phyloP scores from a whole-genome alignment of 2,329 filamentous ascomycete species.

The Penicillium sp. region DNA sequence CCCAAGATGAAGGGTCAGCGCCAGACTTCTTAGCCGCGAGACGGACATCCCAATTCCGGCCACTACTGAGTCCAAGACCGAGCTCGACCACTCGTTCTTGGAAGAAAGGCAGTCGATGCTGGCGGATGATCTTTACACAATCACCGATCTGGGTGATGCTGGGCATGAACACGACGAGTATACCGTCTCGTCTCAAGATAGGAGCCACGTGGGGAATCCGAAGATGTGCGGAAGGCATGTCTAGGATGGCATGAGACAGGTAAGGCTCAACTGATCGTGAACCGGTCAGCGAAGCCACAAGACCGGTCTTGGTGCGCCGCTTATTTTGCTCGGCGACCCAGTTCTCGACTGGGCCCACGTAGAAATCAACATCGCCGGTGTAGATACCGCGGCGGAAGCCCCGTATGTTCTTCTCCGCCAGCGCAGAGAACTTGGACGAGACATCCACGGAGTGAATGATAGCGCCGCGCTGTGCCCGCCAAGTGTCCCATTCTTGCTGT shows the following conservation, averaged over 20 bases:
- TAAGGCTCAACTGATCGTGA: constrained; percentile 50
- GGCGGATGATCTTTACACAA: constrained; percentile 54
- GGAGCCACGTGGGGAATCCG: constrained; percentile 45
- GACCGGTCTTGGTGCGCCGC: constrained; percentile 27
- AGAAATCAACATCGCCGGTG: constrained; percentile 65
- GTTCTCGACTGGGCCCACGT: constrained; percentile 60
- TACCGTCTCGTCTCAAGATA: constrained; percentile 60
- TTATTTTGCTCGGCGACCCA: constrained; percentile 57
- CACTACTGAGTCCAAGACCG: constrained; percentile 44
- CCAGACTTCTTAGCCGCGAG: constrained; percentile 37
- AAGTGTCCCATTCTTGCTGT: constrained; percentile 43
- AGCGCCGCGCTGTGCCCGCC: constrained; percentile 55
- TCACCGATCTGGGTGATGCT: constrained; percentile 72
- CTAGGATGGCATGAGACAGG: constrained; percentile 66
- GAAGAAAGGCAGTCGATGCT: constrained; percentile 52
- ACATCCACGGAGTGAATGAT: constrained; percentile 72
- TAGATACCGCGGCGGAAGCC: constrained; percentile 69
- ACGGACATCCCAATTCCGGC: constrained; percentile 47
- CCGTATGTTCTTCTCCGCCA: constrained; percentile 61
- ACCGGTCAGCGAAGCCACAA: constrained; percentile 18
- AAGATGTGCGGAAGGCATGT: constrained; percentile 61
- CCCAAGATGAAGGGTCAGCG: constrained; percentile 33
- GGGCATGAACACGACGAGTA: constrained; percentile 67
- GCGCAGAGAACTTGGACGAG: constrained; percentile 56
- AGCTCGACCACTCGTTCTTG: constrained; percentile 46